These are phyloP conservation scores for Leptomonas pyrrhocoris DNA, from an alignment of 208 protist genomes.

Conservation along the genomic window DNA sequence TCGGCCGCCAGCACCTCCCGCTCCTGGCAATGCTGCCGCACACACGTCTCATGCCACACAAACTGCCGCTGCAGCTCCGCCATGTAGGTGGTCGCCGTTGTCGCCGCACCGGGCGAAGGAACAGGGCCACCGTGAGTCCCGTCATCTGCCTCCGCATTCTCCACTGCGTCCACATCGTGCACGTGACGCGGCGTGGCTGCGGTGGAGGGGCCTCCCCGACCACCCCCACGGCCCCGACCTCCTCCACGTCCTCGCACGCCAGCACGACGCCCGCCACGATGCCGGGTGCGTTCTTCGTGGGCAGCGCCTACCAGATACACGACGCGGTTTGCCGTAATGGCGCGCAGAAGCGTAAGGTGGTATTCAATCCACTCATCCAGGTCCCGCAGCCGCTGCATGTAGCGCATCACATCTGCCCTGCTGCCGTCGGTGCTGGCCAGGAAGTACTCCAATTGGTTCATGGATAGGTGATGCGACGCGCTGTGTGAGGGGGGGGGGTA, in stretches of 20 bases:
- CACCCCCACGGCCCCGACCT: constrained; percentile 3
- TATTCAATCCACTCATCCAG: constrained; percentile 68
- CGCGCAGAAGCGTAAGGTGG: constrained; percentile 47
- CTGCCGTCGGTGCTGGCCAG: constrained; percentile 63
- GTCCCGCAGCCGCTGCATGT: constrained; percentile 63
- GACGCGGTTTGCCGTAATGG: constrained; percentile 37
- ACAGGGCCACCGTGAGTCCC: neutral
- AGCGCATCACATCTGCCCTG: constrained; percentile 63
- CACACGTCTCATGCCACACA: constrained; percentile 32
- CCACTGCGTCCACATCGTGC: constrained; percentile 11
- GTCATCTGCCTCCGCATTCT: neutral
- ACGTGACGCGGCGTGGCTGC: neutral
- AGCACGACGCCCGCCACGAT: neutral
- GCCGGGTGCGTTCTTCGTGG: neutral
- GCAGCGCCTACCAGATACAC: constrained; percentile 7
- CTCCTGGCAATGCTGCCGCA: constrained; percentile 36
- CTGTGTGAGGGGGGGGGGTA: neutral
- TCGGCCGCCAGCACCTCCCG: constrained; percentile 38
- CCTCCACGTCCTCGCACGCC: constrained; percentile 2
- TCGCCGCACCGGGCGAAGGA: neutral
- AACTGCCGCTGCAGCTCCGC: constrained; percentile 26
- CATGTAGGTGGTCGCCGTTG: neutral
- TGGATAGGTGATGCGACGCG: neutral
- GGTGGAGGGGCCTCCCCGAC: neutral
- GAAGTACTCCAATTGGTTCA: constrained; percentile 82